Conservation (phyloP, 257 asterid species). For the Solanum virginianum region DNA sequence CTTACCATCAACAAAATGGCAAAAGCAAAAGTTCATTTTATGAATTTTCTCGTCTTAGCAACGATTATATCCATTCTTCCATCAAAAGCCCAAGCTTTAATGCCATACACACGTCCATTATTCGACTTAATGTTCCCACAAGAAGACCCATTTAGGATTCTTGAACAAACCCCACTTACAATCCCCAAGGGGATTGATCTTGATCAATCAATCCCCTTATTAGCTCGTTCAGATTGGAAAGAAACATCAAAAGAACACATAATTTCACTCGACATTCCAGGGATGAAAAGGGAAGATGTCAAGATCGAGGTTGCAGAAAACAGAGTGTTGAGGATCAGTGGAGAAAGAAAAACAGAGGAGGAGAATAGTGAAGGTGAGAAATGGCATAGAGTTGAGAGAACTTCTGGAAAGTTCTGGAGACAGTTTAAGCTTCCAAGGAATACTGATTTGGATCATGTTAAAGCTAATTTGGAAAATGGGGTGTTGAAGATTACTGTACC, state of each 20-base stretch:
- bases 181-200: slow-evolving; percentile 14
- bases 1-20: neutral
- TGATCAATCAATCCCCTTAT: slow-evolving; percentile 15
- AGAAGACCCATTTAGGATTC: slow-evolving; percentile 26
- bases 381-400: slow-evolving; percentile 81
- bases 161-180: slow-evolving; percentile 21
- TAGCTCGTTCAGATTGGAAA: slow-evolving; percentile 71
- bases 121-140: slow-evolving; percentile 13
- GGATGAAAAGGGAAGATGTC: slow-evolving; percentile 54
- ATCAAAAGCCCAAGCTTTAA: slow-evolving; percentile 1
- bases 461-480: slow-evolving; percentile 57
- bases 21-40: neutral
- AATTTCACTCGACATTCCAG: slow-evolving; percentile 58
- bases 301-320: slow-evolving; percentile 56
- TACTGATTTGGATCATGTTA: slow-evolving; percentile 48
- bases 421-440: slow-evolving; percentile 63
- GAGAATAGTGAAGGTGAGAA: slow-evolving; percentile 53
- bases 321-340: slow-evolving; percentile 44
- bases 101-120: slow-evolving; percentile 12
- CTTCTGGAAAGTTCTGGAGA: slow-evolving; percentile 65
- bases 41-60: neutral
- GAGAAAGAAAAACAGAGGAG: slow-evolving; percentile 63
- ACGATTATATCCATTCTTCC: neutral
- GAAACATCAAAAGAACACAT: slow-evolving; percentile 51
- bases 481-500: slow-evolving; percentile 58